Percentiles rank a stretch among this genome's conserved stretches.
phyloP scores from a whole-genome alignment of 2,329 filamentous ascomycete species.

The Alternaria arbusti region DNA sequence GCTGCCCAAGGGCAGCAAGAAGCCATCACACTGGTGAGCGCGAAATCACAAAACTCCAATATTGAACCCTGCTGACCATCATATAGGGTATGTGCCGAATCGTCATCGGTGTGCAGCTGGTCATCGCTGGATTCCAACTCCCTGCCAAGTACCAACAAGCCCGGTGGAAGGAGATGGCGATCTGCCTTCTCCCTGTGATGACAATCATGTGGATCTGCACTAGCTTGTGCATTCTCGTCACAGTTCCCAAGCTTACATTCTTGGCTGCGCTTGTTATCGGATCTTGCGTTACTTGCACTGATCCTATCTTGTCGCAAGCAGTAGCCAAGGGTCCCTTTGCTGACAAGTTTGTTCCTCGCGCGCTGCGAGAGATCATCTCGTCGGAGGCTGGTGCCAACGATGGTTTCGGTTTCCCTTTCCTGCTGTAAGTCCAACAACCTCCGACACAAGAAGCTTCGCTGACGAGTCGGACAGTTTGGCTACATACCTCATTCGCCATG shows the following conservation, averaged over 20 bases:
- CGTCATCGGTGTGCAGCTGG: conserved; percentile 67
- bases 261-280: conserved; percentile 61
- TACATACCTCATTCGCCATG: conserved; percentile 63
- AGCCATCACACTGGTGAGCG: conserved; percentile 51
- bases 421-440: conserved; percentile 40
- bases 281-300: conserved; percentile 67
- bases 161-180: conserved; percentile 61
- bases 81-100: conserved; percentile 60
- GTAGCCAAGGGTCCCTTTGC: conserved; percentile 69
- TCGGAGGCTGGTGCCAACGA: conserved; percentile 68
- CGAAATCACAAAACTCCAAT: background rate
- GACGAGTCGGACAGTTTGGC: conserved; percentile 50
- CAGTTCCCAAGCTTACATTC: conserved; percentile 62
- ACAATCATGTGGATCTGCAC: conserved; percentile 68
- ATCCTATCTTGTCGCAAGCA: conserved; percentile 67
- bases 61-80: background rate
- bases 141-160: conserved; percentile 61
- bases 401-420: conserved; percentile 67
- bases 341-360: conserved; percentile 65
- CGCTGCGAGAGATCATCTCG: conserved; percentile 66
- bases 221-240: conserved; percentile 61
- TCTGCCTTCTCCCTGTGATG: conserved; percentile 66
- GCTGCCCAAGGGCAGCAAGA: conserved; percentile 42
- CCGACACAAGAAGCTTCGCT: background rate
- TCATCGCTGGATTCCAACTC: conserved; percentile 68